A percentile compares a stretch with the other conserved stretches of the same genome.
Conservation (phyloP, 1,284 basidiomycete species). For the Peniophora sp. region DNA sequence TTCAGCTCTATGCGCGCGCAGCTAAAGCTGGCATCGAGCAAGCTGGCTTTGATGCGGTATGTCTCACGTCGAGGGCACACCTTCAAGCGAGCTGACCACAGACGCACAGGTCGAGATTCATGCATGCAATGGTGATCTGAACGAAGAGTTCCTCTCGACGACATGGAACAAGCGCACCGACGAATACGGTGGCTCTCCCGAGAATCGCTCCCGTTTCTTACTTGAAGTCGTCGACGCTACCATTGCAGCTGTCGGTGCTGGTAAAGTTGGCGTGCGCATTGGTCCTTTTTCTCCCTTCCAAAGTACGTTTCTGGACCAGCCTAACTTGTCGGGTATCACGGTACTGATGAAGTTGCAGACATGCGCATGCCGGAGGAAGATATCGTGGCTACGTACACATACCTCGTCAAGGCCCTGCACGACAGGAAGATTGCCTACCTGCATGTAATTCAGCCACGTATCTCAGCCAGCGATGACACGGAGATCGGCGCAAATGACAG, state of each 20-base stretch:
- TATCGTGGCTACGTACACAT: conserved; percentile 34
- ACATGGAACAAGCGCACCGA: conserved; percentile 36
- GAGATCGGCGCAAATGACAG: not conserved
- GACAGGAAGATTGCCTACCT: conserved; percentile 43
- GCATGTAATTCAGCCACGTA: conserved; percentile 34
- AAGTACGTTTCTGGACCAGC: conserved; percentile 13
- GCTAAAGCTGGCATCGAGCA: conserved; percentile 30
- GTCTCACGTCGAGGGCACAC: too few species aligned
- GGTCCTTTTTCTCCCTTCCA: conserved; percentile 42
- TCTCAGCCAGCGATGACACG: conserved; percentile 9
- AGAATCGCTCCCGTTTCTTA: conserved; percentile 35
- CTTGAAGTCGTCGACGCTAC: conserved; percentile 38
- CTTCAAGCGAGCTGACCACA: too few species aligned
- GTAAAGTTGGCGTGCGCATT: conserved; percentile 39
- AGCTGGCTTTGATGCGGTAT: conserved; percentile 37
- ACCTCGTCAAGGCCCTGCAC: conserved; percentile 26
- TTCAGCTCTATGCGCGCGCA: conserved; percentile 25
- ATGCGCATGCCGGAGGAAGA: conserved; percentile 35
- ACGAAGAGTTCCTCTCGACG: conserved; percentile 17
- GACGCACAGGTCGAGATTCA: conserved; percentile 25
- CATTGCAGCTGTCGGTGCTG: conserved; percentile 25
- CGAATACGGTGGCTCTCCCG: conserved; percentile 21
- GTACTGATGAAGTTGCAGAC: conserved; percentile 13
- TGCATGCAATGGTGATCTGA: conserved; percentile 20
- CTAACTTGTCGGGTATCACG: not conserved